phyloP scores from a whole-genome alignment of 192 early-diverging fungal genomes.

The Backusella tuberculispora region DNA sequence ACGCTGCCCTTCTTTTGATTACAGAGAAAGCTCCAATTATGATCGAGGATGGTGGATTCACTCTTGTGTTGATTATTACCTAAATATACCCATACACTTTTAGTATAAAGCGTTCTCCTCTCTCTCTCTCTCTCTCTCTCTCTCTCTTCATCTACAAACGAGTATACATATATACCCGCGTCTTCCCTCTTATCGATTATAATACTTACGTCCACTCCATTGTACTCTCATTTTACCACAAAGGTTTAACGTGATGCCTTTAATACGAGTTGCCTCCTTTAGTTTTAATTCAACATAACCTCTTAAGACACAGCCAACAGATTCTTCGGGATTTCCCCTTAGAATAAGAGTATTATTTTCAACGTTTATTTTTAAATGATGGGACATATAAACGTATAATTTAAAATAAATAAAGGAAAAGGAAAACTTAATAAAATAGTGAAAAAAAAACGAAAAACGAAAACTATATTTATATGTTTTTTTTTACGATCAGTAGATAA shows the following conservation, averaged over 20 bases:
- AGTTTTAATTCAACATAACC: conserved; percentile 54
- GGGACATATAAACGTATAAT: not conserved
- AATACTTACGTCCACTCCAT: conserved; percentile 44
- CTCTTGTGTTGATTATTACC: conserved; percentile 28
- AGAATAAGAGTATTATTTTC: conserved; percentile 41
- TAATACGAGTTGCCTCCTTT: conserved; percentile 52
- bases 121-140: not conserved
- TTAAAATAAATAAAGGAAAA: not conserved
- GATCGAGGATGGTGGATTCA: conserved; percentile 48
- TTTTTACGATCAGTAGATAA: not conserved
- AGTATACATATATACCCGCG: too few relatives aligned
- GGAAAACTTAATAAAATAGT: not conserved
- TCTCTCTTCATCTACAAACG: not conserved
- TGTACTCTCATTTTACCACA: conserved; percentile 55
- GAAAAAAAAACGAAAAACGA: not conserved
- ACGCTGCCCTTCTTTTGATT: conserved; percentile 40
- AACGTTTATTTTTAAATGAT: conserved; percentile 39
- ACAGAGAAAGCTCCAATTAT: conserved; percentile 60
- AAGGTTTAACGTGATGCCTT: conserved; percentile 51
- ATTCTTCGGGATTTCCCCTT: conserved; percentile 43
- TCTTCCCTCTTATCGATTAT: too few relatives aligned
- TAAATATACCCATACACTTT: not conserved
- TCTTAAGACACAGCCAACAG: conserved; percentile 52
- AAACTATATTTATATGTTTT: not conserved
- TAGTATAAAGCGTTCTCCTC: not conserved